Evolutionary conservation across 345 rosid genomes (phyloP).

Genomic region (Hirschfeldia incana): DNA sequence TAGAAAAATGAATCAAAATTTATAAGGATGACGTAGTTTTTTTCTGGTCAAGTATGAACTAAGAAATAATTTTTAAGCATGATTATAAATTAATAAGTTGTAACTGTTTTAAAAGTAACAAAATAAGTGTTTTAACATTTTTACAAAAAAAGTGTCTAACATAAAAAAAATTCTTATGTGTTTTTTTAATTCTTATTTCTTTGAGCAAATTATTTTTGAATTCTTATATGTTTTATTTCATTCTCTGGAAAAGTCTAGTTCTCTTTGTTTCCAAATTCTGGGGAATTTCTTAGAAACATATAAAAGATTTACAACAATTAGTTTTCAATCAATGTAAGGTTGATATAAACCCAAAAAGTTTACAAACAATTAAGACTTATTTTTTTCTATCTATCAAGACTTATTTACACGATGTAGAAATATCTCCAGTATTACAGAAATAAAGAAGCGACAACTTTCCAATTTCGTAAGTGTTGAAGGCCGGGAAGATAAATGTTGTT

Average conservation of each 20-base stretch:
- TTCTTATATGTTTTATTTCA: not conserved
- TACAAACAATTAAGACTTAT: not conserved
- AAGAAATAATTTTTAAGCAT: no score
- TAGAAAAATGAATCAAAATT: no score
- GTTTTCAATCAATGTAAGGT: not conserved
- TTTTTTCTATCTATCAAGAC: no score
- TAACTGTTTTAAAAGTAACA: not conserved
- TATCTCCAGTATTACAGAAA: not conserved
- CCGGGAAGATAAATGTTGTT: slow-evolving; percentile 3
- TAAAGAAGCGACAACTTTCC: not conserved
- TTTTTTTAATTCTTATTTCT: no score
- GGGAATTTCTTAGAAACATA: not conserved
- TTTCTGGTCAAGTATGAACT: no score
- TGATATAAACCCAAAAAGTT: not conserved
- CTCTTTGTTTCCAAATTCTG: not conserved
- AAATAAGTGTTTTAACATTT: not conserved
- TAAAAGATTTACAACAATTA: not conserved
- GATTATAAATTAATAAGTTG: not conserved
- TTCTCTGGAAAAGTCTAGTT: not conserved
- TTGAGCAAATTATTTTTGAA: no score
- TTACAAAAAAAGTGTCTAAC: not conserved
- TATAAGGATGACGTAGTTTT: no score
- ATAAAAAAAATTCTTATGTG: no score
- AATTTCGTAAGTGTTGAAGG: not conserved
- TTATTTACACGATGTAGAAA: not conserved